Percentiles rank a stretch among this genome's conserved stretches.
These are phyloP conservation scores for Polygonum aviculare DNA, from an alignment of 148 eudicot species.

Conservation along the genomic window DNA sequence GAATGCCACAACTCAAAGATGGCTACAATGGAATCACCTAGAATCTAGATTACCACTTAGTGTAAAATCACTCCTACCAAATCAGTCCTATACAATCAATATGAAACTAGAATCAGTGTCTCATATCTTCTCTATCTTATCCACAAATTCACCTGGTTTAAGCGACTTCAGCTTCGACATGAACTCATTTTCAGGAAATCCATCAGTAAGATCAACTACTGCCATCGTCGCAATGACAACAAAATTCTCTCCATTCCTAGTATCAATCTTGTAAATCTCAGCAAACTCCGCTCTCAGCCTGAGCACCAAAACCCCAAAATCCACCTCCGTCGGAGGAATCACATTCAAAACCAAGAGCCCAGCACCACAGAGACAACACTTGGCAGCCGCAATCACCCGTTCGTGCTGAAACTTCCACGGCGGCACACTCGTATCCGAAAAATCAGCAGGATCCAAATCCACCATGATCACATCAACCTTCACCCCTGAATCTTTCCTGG, in stretches of 20 bases:
- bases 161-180: conserved; percentile 39
- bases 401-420: conserved; percentile 49
- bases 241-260: conserved; percentile 63
- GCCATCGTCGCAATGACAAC: conserved; percentile 50
- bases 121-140: conserved; percentile 45
- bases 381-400: conserved; percentile 46
- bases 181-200: conserved; percentile 22
- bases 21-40: neutral
- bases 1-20: neutral
- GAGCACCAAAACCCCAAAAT: conserved; percentile 36
- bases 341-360: conserved; percentile 68
- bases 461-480: conserved; percentile 72
- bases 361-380: conserved; percentile 31
- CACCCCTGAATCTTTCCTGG: conserved; percentile 17
- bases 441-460: conserved; percentile 84
- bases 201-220: conserved; percentile 6
- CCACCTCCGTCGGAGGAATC: conserved; percentile 39
- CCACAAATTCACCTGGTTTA: conserved; percentile 31
- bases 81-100: neutral
- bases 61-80: neutral
- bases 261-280: conserved; percentile 58
- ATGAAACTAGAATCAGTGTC: neutral
- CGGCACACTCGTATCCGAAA: conserved; percentile 56
- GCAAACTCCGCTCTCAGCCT: conserved; percentile 32
- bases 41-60: too few species aligned